Percentiles rank a stretch among this genome's conserved stretches.
phyloP scores from a whole-genome alignment of 495 filamentous ascomycete genomes.

The Penicillium mononematosum region DNA sequence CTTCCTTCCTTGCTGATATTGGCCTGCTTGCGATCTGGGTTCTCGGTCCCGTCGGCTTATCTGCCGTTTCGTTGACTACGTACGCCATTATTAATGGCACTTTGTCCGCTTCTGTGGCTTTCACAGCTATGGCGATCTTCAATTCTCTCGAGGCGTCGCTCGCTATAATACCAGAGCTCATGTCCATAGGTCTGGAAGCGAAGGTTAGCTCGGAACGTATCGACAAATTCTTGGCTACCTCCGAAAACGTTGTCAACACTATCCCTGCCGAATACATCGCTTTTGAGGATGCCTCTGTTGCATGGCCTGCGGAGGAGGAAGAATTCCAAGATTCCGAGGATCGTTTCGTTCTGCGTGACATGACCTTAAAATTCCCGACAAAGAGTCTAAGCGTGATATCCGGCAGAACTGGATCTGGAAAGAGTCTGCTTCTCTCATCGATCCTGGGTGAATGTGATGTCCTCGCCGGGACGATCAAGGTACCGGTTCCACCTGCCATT shows the following conservation, averaged over 20 bases:
- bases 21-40: conserved; percentile 65
- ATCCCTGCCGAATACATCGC: conserved; percentile 55
- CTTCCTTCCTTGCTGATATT: conserved; percentile 59
- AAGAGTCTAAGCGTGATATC: conserved; percentile 65
- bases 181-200: conserved; percentile 65
- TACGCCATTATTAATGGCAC: conserved; percentile 63
- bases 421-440: conserved; percentile 60
- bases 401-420: conserved; percentile 60
- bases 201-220: conserved; percentile 74
- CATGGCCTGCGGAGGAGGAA: conserved; percentile 62
- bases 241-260: conserved; percentile 62
- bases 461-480: conserved; percentile 45
- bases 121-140: conserved; percentile 77
- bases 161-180: conserved; percentile 69
- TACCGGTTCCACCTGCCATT: conserved; percentile 35
- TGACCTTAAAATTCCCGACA: conserved; percentile 64
- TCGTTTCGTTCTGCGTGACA: conserved; percentile 52
- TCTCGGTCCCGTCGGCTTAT: conserved; percentile 68
- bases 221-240: conserved; percentile 63
- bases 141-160: conserved; percentile 67
- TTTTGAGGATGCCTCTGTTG: conserved; percentile 67
- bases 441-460: conserved; percentile 62
- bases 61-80: conserved; percentile 65
- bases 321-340: conserved; percentile 54
- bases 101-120: conserved; percentile 72